phyloP scores from a whole-genome alignment of 805 yeast genomes.

The Debaryomyces prosopidis region DNA sequence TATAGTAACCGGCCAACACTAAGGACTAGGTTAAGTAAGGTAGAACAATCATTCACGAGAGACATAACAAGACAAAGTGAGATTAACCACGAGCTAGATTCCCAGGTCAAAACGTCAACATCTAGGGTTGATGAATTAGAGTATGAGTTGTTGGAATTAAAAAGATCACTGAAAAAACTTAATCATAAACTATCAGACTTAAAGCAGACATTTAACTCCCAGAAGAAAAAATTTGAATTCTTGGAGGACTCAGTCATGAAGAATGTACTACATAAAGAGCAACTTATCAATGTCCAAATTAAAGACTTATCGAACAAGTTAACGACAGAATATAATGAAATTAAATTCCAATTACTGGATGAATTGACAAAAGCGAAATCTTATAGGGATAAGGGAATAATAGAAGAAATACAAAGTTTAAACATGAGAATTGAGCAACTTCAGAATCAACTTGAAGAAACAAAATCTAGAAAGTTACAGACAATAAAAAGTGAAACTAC shows the following conservation, averaged over 20 bases:
- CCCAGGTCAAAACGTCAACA: conserved; percentile 11
- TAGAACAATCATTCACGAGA: conserved; percentile 8
- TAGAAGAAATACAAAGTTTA: conserved; percentile 17
- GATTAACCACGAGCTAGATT: conserved; percentile 9
- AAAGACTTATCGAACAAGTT: conserved; percentile 28
- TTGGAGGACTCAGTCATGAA: conserved; percentile 27
- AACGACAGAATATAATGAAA: conserved; percentile 27
- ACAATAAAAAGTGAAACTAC: conserved; percentile 13
- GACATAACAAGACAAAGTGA: conserved; percentile 6
- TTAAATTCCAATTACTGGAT: conserved; percentile 33
- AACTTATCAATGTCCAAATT: conserved; percentile 25
- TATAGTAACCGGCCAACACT: conserved; percentile 1
- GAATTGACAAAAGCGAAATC: conserved; percentile 28
- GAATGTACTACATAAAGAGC: conserved; percentile 30
- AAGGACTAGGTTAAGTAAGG: conserved; percentile 6
- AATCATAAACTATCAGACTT: conserved; percentile 6
- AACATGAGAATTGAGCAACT: conserved; percentile 10
- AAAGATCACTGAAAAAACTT: conserved; percentile 11
- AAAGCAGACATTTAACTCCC: conserved; percentile 4
- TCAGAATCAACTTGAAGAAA: conserved; percentile 9
- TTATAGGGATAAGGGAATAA: conserved; percentile 21
- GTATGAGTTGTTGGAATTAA: conserved; percentile 17
- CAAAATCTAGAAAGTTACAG: conserved; percentile 9
- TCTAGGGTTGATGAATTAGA: conserved; percentile 19
- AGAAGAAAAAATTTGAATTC: conserved; percentile 18